Conservation (phyloP, 2,329 filamentous ascomycete genomes). For the Colletotrichum sp. region DNA sequence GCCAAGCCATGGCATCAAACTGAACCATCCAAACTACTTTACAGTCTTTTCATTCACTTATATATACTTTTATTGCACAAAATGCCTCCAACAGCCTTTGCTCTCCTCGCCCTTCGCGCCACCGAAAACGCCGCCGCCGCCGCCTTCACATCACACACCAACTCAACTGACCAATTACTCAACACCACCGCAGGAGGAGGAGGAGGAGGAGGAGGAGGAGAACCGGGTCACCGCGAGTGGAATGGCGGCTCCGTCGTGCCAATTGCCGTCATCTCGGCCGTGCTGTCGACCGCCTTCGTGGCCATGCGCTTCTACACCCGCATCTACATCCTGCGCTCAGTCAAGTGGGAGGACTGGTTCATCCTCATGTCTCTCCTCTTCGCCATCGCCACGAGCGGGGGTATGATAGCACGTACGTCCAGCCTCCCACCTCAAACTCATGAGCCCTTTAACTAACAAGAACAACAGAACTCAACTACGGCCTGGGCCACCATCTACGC, state of each 20-base stretch:
- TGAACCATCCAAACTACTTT: background rate
- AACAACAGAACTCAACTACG: constrained; percentile 14
- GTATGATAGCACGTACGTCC: constrained; percentile 18
- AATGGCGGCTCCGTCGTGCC: constrained; percentile 20
- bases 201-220: background rate
- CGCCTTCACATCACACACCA: background rate
- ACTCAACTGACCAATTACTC: background rate
- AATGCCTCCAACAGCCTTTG: constrained; percentile 1
- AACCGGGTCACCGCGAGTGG: constrained; percentile 15
- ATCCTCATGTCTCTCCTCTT: constrained; percentile 35
- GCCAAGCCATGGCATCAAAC: background rate
- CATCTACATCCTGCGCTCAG: constrained; percentile 33
- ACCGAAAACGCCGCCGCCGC: background rate
- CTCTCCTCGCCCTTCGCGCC: background rate
- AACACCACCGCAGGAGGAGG: background rate
- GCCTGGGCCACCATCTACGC: constrained; percentile 15
- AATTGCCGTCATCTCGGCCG: constrained; percentile 21
- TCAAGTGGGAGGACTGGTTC: constrained; percentile 38
- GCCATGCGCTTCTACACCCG: constrained; percentile 38
- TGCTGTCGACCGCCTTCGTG: constrained; percentile 32
- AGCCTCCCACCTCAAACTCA: background rate
- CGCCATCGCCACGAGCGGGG: constrained; percentile 14
- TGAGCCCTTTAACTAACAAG: background rate
- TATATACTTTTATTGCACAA: background rate
- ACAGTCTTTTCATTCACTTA: background rate